Evolutionary conservation across 1,284 basidiomycete species (phyloP).

Genomic region (Heterobasidion occidentale): DNA sequence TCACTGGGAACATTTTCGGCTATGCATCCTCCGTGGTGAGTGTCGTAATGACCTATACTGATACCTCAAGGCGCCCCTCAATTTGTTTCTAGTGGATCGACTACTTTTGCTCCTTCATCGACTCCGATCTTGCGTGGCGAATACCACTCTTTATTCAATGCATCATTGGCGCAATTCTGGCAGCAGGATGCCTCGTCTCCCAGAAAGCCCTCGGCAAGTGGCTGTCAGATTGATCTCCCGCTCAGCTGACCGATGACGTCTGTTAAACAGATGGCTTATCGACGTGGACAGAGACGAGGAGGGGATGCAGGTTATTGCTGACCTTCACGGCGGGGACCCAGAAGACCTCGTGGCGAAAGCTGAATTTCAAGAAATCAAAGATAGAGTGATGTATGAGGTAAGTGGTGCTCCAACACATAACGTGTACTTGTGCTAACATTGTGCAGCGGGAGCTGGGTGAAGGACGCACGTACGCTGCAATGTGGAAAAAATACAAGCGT

Average conservation of each 20-base stretch:
- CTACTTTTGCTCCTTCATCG: constrained; percentile 87
- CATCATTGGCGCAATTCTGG: constrained; percentile 80
- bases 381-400: constrained; percentile 79
- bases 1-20: constrained; percentile 90
- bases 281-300: constrained; percentile 83
- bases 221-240: background rate
- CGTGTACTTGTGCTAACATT: background rate
- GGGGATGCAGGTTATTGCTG: constrained; percentile 84
- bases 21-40: constrained; percentile 92
- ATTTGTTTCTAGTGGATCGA: constrained; percentile 76
- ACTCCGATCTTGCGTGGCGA: constrained; percentile 79
- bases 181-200: constrained; percentile 82
- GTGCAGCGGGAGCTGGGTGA: constrained; percentile 67
- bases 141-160: constrained; percentile 84
- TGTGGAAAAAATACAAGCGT: constrained; percentile 87
- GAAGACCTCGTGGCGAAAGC: constrained; percentile 66
- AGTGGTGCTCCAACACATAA: constrained; percentile 11
- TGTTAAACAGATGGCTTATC: constrained; percentile 71
- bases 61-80: background rate
- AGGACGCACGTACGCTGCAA: constrained; percentile 71
- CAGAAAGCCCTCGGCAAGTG: constrained; percentile 82
- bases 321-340: constrained; percentile 85
- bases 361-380: constrained; percentile 92
- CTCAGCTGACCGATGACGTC: constrained; percentile 3
- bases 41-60: constrained; percentile 11